phyloP scores from a whole-genome alignment of 78 protist genomes.

The Cavenderia fasciculata region DNA sequence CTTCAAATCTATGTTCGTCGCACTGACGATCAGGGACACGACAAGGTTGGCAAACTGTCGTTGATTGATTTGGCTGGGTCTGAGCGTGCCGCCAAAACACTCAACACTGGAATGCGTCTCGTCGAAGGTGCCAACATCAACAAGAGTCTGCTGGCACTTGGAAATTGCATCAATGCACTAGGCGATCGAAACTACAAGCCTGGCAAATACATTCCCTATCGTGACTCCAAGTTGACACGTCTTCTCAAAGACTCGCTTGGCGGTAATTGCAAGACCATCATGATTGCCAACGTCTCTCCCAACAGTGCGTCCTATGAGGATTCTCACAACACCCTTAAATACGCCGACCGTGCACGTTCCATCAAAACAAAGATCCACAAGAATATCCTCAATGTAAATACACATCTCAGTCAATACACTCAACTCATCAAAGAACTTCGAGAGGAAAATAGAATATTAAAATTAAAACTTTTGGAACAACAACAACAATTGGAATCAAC shows the following conservation, averaged over 20 bases:
- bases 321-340: conserved; percentile 94
- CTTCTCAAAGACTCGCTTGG: conserved; percentile 97
- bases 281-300: conserved; percentile 95
- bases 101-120: conserved; percentile 88
- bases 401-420: conserved; percentile 77
- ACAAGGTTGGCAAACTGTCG: conserved; percentile 54
- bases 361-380: conserved; percentile 67
- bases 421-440: conserved; percentile 71
- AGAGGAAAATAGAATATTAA: conserved; percentile 55
- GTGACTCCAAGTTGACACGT: conserved; percentile 98
- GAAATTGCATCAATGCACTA: conserved; percentile 95
- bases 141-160: conserved; percentile 95
- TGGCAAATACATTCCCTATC: conserved; percentile 90
- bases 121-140: conserved; percentile 97
- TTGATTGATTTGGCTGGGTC: conserved; percentile 97
- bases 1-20: conserved; percentile 78
- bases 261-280: conserved; percentile 96
- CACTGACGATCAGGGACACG: neutral
- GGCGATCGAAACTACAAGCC: conserved; percentile 45
- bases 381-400: conserved; percentile 53
- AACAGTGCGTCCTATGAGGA: conserved; percentile 89
- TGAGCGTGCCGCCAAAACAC: conserved; percentile 89
- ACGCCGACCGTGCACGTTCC: conserved; percentile 93
- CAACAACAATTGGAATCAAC: neutral
- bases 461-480: conserved; percentile 32